Evolutionary conservation across 305 asterid species (phyloP).

Genomic region (Fraxinus sp.): DNA sequence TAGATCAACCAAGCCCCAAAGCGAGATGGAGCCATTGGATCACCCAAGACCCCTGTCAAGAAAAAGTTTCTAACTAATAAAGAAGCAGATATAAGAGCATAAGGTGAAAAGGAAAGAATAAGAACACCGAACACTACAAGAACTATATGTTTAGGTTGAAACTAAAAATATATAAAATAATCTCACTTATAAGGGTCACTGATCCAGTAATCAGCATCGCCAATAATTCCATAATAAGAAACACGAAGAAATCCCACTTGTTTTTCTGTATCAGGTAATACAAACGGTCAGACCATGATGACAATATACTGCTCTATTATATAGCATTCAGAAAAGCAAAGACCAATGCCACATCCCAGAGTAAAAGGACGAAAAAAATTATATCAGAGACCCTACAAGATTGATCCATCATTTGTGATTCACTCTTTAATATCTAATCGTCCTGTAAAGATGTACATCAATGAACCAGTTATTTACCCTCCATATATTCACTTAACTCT

Average conservation of each 20-base stretch:
- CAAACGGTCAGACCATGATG: background rate
- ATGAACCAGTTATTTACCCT: too few relatives aligned
- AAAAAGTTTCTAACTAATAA: slow-evolving; percentile 7
- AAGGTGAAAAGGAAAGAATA: background rate
- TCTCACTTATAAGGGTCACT: slow-evolving; percentile 80
- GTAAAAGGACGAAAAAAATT: too few relatives aligned
- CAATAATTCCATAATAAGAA: slow-evolving; percentile 71
- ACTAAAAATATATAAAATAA: background rate
- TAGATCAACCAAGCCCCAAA: slow-evolving; percentile 76
- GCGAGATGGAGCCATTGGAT: slow-evolving; percentile 82
- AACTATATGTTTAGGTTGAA: background rate
- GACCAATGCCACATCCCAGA: too few relatives aligned
- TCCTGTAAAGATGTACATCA: too few relatives aligned
- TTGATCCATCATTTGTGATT: background rate
- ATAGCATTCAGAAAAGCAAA: too few relatives aligned
- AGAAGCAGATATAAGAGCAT: background rate
- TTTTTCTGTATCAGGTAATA: slow-evolving; percentile 65
- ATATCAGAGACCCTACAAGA: background rate
- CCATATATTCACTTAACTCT: too few relatives aligned
- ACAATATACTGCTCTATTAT: background rate
- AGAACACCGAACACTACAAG: too few relatives aligned
- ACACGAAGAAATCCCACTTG: slow-evolving; percentile 90
- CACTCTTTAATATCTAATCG: too few relatives aligned
- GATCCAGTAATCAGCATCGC: slow-evolving; percentile 85
- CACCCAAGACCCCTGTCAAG: slow-evolving; percentile 77